Percentiles rank a stretch among this genome's conserved stretches.
Evolutionary conservation across 805 yeast species (phyloP).

Genomic region (Cyberlindnera maclurae): DNA sequence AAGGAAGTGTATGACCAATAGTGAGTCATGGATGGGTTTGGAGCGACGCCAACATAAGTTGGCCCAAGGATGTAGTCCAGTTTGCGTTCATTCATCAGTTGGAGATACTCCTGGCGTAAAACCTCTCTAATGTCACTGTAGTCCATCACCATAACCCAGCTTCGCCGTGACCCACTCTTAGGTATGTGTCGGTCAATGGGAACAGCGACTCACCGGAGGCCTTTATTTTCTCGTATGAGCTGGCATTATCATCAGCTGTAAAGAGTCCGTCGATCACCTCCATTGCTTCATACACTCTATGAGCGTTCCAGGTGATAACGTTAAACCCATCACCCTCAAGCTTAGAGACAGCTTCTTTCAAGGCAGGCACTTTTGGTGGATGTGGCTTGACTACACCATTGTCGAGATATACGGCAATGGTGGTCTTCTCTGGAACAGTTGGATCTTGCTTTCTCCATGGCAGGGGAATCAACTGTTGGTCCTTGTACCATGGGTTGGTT

Average conservation of each 20-base stretch:
- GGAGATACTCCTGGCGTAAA: constrained; percentile 51
- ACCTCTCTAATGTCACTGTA: constrained; percentile 49
- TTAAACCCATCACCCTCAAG: constrained; percentile 52
- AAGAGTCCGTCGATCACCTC: constrained; percentile 51
- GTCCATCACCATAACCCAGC: constrained; percentile 39
- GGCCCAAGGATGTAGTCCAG: constrained; percentile 66
- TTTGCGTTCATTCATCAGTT: constrained; percentile 42
- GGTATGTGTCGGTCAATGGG: constrained; percentile 58
- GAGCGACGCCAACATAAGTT: constrained; percentile 64
- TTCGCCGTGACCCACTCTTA: constrained; percentile 53
- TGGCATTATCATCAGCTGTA: constrained; percentile 60
- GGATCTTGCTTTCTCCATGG: constrained; percentile 28
- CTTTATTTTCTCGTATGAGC: constrained; percentile 42
- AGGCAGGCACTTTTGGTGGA: constrained; percentile 55
- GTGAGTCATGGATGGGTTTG: constrained; percentile 50
- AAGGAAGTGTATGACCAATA: constrained; percentile 79
- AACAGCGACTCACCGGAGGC: constrained; percentile 65
- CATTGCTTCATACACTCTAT: constrained; percentile 48
- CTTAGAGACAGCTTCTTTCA: constrained; percentile 46
- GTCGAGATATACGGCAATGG: constrained; percentile 54
- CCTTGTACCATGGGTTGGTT: constrained; percentile 45
- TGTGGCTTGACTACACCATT: constrained; percentile 61
- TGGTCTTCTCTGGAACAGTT: constrained; percentile 34
- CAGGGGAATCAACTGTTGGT: constrained; percentile 25
- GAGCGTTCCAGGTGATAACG: constrained; percentile 49